Percentiles rank a stretch among this genome's conserved stretches.
Evolutionary conservation across 1,284 basidiomycete species (phyloP).

Genomic region (Heterobasidion parviporum): DNA sequence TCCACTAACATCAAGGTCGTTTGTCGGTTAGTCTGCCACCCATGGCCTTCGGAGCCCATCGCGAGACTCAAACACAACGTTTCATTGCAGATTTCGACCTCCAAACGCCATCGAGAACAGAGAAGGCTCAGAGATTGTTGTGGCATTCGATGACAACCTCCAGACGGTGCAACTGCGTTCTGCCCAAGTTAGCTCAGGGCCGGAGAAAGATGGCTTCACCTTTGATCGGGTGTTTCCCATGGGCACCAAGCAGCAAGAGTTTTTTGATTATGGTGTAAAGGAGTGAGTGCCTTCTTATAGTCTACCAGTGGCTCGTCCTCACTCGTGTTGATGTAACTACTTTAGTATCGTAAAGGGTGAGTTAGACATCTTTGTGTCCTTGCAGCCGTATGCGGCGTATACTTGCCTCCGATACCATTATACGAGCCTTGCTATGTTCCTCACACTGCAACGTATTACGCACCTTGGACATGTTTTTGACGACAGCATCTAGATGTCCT

Average conservation of each 20-base stretch:
- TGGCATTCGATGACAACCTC: constrained; percentile 81
- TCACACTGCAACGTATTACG: background rate
- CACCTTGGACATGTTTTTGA: constrained; percentile 5
- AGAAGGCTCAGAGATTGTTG: constrained; percentile 87
- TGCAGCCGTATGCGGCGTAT: background rate
- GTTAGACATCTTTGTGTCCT: constrained; percentile 6
- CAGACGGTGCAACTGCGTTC: constrained; percentile 79
- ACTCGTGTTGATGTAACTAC: background rate
- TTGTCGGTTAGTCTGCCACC: constrained; percentile 62
- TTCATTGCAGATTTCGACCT: constrained; percentile 81
- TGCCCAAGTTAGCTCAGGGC: constrained; percentile 56
- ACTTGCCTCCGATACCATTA: background rate
- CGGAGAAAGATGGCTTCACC: constrained; percentile 90
- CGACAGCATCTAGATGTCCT: constrained; percentile 71
- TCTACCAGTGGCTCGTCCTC: background rate
- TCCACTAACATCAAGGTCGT: constrained; percentile 90
- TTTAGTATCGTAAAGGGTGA: constrained; percentile 72
- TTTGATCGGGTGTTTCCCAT: constrained; percentile 98
- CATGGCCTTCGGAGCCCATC: background rate
- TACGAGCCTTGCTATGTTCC: background rate
- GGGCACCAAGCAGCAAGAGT: constrained; percentile 85
- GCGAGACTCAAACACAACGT: background rate
- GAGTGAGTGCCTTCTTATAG: constrained; percentile 50
- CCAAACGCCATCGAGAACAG: constrained; percentile 88
- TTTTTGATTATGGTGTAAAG: constrained; percentile 98